Percentiles rank a stretch among this genome's conserved stretches.
These are phyloP conservation scores for Closterium sp. DNA, from an alignment of 139 green algal species.

Conservation along the genomic window DNA sequence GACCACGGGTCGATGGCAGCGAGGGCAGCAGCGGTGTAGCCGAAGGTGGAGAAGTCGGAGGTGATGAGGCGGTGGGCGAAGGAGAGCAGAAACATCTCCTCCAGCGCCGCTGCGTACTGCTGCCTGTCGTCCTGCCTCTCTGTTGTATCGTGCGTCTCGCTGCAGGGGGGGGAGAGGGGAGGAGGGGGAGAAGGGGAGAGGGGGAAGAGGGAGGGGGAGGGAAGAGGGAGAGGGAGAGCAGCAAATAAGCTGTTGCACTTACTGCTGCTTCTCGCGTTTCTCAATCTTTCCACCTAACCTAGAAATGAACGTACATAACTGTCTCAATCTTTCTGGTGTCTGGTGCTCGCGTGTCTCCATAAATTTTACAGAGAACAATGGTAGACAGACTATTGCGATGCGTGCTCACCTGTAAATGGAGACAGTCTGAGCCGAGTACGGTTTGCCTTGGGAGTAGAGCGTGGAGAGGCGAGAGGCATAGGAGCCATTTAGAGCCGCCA, in stretches of 20 bases:
- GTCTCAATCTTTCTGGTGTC: too few relatives aligned
- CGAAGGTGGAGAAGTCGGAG: constrained; percentile 35
- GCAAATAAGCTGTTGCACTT: too few relatives aligned
- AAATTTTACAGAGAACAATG: too few relatives aligned
- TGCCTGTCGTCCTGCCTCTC: constrained; percentile 1
- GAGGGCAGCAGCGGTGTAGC: constrained; percentile 15
- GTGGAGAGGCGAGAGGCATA: neutral
- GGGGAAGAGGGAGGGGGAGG: too few relatives aligned
- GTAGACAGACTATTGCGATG: too few relatives aligned
- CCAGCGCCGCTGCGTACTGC: constrained; percentile 18
- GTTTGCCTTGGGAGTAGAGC: neutral
- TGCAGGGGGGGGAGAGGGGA: neutral
- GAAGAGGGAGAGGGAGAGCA: too few relatives aligned
- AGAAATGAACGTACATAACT: too few relatives aligned
- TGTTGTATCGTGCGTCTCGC: neutral
- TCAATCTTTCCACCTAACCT: too few relatives aligned
- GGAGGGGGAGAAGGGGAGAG: too few relatives aligned
- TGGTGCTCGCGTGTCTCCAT: too few relatives aligned
- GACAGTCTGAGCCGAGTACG: neutral
- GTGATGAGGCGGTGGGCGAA: constrained; percentile 16
- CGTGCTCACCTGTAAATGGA: neutral
- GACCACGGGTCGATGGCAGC: neutral
- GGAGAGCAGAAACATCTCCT: constrained; percentile 30
- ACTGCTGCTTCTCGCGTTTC: too few relatives aligned
- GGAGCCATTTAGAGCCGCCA: neutral